Evolutionary conservation across 306 rosid species (phyloP), one percentile per base, ranked within the genome.

Genomic region (Gastrolobium villosum): DNA sequence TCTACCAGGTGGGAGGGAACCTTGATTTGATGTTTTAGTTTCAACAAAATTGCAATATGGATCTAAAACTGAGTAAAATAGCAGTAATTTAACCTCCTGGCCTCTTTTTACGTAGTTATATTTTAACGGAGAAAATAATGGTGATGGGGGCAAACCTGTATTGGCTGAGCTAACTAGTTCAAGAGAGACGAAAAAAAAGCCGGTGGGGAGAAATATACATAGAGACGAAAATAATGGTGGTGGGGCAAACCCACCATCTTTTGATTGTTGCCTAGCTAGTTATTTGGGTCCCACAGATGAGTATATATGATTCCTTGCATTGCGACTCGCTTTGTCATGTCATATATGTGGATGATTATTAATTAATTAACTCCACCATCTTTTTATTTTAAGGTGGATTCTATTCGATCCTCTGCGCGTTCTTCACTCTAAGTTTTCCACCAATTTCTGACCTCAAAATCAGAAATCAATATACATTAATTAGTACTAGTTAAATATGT

Each of bases 311-410:
- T 76, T 53, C 79, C 65, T 65, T 66, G 75, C 74, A 40, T 40
- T 77, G 20, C 34, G 65, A 15, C 45, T 34, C 7, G 32, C 3
- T 14, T 6, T 9, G 37, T 59, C 37, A 2, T 46, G 34, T 75
- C 71, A 53, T 5, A 53, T 5, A 8, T 45, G 46, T 74, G 64
- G n/a, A 61, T 46, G 28, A 75, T 48, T 74, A 74, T 43, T 48
- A 62, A 50, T 46, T 50, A 36, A 74, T 55, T 45, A 30, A 45
- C 35, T 28, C 30, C 74, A 53, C 76, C 65, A 48, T 81, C 71
- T 81, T 74, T 81, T 30, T 37, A 39, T 81, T 65, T 74, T 55
- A 75, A 46, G 48, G 39, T 72, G 14, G 65, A 67, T 74, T 74
- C 66, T 39, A 45, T 45, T 74, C 26, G 26, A 20, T 20, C 26